Evolutionary conservation across 495 filamentous ascomycete species (phyloP).

Genomic region (Daldinia vernicosa): DNA sequence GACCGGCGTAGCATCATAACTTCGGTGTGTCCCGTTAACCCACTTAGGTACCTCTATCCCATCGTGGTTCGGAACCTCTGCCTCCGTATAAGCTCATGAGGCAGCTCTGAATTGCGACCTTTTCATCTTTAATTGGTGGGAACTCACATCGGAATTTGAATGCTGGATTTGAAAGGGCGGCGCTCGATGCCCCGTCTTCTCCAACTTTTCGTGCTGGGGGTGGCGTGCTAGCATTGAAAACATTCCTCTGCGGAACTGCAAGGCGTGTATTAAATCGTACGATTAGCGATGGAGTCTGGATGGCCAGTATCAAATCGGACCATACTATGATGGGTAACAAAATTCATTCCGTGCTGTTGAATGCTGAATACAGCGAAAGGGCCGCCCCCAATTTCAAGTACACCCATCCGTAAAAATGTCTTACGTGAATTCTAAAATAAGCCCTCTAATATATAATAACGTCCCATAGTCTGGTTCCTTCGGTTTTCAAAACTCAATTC

Average conservation of each 20-base stretch:
- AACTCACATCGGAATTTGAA: background rate
- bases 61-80: constrained; percentile 21
- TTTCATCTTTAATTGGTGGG: constrained; percentile 20
- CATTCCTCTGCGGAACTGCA: constrained; percentile 1
- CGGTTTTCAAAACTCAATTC: constrained; percentile 6
- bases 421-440: constrained; percentile 16
- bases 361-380: constrained; percentile 17
- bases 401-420: constrained; percentile 4
- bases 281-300: constrained; percentile 11
- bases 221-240: background rate
- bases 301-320: constrained; percentile 3
- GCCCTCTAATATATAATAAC: constrained; percentile 32
- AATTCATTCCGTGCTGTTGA: constrained; percentile 1
- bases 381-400: background rate
- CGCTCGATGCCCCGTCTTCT: constrained; percentile 33
- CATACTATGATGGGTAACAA: constrained; percentile 5
- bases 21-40: constrained; percentile 16
- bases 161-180: constrained; percentile 28
- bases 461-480: background rate
- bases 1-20: constrained; percentile 31
- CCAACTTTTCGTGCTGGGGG: constrained; percentile 23
- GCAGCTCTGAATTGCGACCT: constrained; percentile 17
- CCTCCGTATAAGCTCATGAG: constrained; percentile 22
- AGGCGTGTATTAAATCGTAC: background rate
- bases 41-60: constrained; percentile 7